Evolutionary conservation across 108 stramenopile species (phyloP).

Genomic region (Skeletonema menzelii): DNA sequence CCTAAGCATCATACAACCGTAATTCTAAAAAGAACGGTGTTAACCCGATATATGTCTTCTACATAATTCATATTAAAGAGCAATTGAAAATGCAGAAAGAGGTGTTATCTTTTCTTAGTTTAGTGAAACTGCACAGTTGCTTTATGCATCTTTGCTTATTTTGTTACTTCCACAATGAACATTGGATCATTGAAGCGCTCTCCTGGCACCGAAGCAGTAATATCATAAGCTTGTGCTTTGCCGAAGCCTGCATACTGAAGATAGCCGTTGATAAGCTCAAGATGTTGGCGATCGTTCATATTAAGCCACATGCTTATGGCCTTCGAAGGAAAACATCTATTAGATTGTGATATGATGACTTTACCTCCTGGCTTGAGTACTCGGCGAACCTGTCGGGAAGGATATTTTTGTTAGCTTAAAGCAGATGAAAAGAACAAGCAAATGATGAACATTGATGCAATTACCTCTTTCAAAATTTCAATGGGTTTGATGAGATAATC

Average conservation of each 20-base stretch:
- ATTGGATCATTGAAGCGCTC: conserved; percentile 92
- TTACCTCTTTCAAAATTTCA: conserved; percentile 82
- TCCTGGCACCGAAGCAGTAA: conserved; percentile 70
- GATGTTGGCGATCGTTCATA: conserved; percentile 91
- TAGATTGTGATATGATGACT: conserved; percentile 90
- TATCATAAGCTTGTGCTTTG: conserved; percentile 76
- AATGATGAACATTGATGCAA: conserved; percentile 43
- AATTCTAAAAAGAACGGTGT: conserved; percentile 2
- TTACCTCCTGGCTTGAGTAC: conserved; percentile 91
- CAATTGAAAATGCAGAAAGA: too few species aligned
- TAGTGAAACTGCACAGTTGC: too few species aligned
- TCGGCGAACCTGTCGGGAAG: conserved; percentile 42
- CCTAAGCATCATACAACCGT: conserved; percentile 63
- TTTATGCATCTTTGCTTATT: conserved; percentile 40
- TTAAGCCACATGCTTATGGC: conserved; percentile 80
- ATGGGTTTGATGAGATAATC: conserved; percentile 89
- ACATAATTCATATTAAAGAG: conserved; percentile 9
- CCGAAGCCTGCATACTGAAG: conserved; percentile 94
- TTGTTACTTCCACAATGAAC: conserved; percentile 86
- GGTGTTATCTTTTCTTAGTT: too few species aligned
- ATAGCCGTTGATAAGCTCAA: conserved; percentile 91
- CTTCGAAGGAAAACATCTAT: conserved; percentile 90
- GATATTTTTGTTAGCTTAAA: conserved; percentile 9
- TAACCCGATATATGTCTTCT: not conserved
- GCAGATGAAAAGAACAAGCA: not conserved